Base-by-base conservation (phyloP, 345 rosid genomes). In the Rhodomyrtus tomentosa region DNA sequence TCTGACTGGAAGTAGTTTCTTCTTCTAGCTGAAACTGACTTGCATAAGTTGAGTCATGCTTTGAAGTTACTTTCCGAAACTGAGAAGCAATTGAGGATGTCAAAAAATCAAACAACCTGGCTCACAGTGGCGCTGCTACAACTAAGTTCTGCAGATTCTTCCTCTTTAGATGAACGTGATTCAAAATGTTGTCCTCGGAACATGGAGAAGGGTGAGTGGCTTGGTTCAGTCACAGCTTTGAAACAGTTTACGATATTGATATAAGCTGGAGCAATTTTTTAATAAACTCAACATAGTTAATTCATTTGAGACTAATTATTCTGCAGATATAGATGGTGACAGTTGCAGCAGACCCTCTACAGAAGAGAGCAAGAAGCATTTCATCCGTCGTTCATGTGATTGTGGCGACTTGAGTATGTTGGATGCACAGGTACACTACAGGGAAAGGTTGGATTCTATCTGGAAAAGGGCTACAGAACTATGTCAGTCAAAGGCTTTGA, bases 71-170 rank as follows among this genome's bases (percentile, higher is more conserved):
- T 97, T 82, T 94, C 99, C 72, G 98, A 97, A 84, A 93, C 98
- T 29, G 99, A 97, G 91, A 95, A 95, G 89, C 98, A 97, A 82
- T 87, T 97, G 89, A 92, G 98, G 89, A 91, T 92, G 87, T 91
- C 98, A n/a, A 97, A 93, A 88, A 94, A 91, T 87, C 99, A 95
- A 89, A 92, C 96, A 84, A 97, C 98, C 5, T 97, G 98, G 99
- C 98, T 97, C 49, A 95, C 98, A 79, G 99, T 92, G 48, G 98
- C 98, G 59, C 94, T 97, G 88, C 88, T 97, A 85, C 98, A 95
- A 87, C 91, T 97, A 84, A 94, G 96, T 87, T 89, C 93, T 29
- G 82, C 87, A 13, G 98, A 95, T 84, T 80, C 91, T 82, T 89
- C 91, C 88, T 88, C 91, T 49, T 45, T 83, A 12, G 91, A 93